These are phyloP conservation scores for Cryptosporidium ubiquitum DNA, from an alignment of 169 alveolate species.

Conservation along the genomic window DNA sequence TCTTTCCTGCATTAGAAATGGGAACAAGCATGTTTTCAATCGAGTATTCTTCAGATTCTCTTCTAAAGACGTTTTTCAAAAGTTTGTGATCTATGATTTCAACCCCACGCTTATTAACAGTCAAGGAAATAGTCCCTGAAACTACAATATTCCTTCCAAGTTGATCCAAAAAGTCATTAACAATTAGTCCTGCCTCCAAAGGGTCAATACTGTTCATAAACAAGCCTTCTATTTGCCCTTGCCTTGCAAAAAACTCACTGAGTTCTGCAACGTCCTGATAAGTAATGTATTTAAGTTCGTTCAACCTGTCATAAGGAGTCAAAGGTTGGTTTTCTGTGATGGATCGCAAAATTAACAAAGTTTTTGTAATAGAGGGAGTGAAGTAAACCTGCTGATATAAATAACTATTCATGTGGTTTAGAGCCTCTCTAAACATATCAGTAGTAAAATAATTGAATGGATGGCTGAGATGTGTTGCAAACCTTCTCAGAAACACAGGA, in stretches of 20 bases:
- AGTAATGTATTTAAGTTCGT: constrained; percentile 13
- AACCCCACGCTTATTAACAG: background rate
- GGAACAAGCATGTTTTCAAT: constrained; percentile 24
- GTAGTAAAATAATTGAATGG: background rate
- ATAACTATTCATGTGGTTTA: background rate
- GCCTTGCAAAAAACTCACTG: constrained; percentile 11
- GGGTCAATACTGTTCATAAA: constrained; percentile 5
- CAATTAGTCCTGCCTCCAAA: background rate
- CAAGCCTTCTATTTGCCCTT: constrained; percentile 7
- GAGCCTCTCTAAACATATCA: background rate
- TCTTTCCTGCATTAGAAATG: constrained; percentile 7
- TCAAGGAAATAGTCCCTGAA: background rate
- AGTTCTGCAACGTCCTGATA: background rate
- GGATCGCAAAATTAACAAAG: constrained; percentile 13
- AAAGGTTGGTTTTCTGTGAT: constrained; percentile 38
- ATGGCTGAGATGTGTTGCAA: constrained; percentile 26
- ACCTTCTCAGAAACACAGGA: constrained; percentile 3
- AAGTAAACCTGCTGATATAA: background rate
- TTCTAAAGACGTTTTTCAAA: background rate
- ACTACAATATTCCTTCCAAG: background rate
- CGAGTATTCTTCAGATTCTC: background rate
- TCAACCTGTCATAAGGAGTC: constrained; percentile 25
- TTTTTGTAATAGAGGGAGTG: constrained; percentile 6
- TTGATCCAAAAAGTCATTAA: constrained; percentile 4
- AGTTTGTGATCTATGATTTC: background rate